phyloP scores from a whole-genome alignment of 495 filamentous ascomycete genomes.

The Neurospora sp. region DNA sequence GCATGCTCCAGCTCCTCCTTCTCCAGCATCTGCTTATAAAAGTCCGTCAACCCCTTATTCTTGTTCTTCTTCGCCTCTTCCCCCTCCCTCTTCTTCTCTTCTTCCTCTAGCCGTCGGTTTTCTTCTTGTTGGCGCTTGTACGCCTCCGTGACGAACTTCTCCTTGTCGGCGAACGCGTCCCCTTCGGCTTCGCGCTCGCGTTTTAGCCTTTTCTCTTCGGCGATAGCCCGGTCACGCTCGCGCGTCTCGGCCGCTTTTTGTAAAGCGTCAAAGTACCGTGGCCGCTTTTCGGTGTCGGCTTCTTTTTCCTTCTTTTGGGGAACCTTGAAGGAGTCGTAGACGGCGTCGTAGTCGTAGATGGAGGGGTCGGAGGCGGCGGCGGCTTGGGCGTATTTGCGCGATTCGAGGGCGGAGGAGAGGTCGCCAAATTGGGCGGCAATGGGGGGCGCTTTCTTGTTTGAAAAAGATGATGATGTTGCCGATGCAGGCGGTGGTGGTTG shows the following conservation, averaged over 20 bases:
- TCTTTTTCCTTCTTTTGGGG: constrained; percentile 29
- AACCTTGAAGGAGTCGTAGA: constrained; percentile 56
- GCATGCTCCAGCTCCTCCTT: constrained; percentile 67
- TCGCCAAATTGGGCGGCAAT: constrained; percentile 34
- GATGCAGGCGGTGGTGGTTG: constrained; percentile 11
- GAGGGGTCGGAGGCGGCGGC: constrained; percentile 53
- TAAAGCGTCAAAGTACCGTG: constrained; percentile 77
- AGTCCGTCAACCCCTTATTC: constrained; percentile 69
- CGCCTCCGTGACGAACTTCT: constrained; percentile 92
- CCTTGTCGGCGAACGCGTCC: constrained; percentile 89
- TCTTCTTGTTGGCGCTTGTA: constrained; percentile 93
- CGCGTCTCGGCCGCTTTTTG: constrained; percentile 73
- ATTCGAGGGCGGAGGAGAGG: constrained; percentile 44
- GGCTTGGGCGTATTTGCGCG: constrained; percentile 44
- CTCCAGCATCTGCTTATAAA: constrained; percentile 77
- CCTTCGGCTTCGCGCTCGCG: constrained; percentile 88
- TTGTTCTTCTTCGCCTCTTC: constrained; percentile 58
- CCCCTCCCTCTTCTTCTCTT: constrained; percentile 63
- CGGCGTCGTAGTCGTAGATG: constrained; percentile 69
- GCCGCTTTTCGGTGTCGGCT: constrained; percentile 43
- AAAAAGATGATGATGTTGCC: not conserved
- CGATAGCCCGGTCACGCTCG: constrained; percentile 80
- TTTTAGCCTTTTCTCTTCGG: constrained; percentile 77
- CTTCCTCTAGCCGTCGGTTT: constrained; percentile 64
- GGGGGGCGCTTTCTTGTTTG: not conserved